Conservation (phyloP, 768 basidiomycete species). For the Neoboletus magnificus region DNA sequence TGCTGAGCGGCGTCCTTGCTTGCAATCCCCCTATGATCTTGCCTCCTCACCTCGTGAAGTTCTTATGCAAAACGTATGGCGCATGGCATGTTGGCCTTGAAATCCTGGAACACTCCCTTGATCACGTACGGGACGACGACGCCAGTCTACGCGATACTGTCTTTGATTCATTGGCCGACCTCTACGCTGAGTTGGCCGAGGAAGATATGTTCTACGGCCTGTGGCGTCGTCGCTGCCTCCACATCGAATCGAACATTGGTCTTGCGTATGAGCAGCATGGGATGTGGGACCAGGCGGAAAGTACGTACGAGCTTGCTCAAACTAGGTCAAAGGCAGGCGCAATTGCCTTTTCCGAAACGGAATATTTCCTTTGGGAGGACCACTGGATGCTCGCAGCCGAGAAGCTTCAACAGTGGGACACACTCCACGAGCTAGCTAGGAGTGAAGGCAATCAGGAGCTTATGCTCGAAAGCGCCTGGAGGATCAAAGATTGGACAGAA, state of each 20-base stretch:
- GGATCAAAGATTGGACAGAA: constrained; percentile 88
- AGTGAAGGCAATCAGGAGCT: constrained; percentile 90
- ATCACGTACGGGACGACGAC: constrained; percentile 78
- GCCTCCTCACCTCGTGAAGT: constrained; percentile 94
- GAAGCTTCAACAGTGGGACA: constrained; percentile 98
- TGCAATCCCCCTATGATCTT: constrained; percentile 85
- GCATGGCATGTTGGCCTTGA: constrained; percentile 94
- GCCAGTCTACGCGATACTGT: constrained; percentile 75
- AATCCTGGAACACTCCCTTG: constrained; percentile 77
- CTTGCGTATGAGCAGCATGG: constrained; percentile 94
- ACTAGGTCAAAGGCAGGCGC: constrained; percentile 74
- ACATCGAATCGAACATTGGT: constrained; percentile 83
- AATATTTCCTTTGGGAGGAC: constrained; percentile 98
- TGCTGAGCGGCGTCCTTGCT: constrained; percentile 80
- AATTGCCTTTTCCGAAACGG: constrained; percentile 89
- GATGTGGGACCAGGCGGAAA: constrained; percentile 92
- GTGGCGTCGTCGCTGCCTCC: constrained; percentile 88
- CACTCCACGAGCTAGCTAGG: constrained; percentile 85
- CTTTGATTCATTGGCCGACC: constrained; percentile 86
- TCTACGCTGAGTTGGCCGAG: constrained; percentile 94
- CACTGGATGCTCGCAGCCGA: constrained; percentile 96
- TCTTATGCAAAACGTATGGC: constrained; percentile 91
- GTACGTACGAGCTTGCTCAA: constrained; percentile 87
- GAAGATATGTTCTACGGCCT: constrained; percentile 97
- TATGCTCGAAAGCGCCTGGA: constrained; percentile 93